These are phyloP conservation scores for Colletotrichum salicis DNA, from an alignment of 2,329 filamentous ascomycete species.

Conservation along the genomic window DNA sequence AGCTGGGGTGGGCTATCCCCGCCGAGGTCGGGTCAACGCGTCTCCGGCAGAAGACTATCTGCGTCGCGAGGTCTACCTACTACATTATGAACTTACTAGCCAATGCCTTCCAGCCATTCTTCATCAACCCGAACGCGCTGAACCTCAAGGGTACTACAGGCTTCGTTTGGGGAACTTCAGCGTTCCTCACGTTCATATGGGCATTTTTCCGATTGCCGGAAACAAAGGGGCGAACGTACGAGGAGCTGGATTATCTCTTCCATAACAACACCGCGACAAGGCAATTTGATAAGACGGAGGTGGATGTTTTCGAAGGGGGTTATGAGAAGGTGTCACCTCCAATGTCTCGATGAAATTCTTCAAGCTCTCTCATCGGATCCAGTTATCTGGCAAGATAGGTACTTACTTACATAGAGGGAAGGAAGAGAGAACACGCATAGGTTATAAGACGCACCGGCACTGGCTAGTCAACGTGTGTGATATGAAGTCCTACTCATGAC, in stretches of 20 bases:
- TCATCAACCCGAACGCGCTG: constrained; percentile 49
- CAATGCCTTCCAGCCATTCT: constrained; percentile 44
- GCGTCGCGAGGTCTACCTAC: constrained; percentile 43
- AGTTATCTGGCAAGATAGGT: neutral
- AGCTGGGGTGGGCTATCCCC: constrained; percentile 40
- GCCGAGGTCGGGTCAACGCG: constrained; percentile 46
- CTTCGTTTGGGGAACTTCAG: constrained; percentile 38
- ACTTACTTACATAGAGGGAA: neutral
- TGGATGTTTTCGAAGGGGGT: constrained; percentile 19
- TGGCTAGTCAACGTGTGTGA: too few relatives aligned
- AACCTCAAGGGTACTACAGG: constrained; percentile 48
- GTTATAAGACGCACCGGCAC: too few relatives aligned
- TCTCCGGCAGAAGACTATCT: constrained; percentile 46
- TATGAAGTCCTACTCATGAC: too few relatives aligned
- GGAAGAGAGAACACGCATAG: neutral
- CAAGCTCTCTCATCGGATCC: neutral
- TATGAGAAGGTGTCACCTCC: neutral
- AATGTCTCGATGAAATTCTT: neutral
- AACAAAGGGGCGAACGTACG: constrained; percentile 40
- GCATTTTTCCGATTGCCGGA: constrained; percentile 41
- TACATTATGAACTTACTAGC: constrained; percentile 34
- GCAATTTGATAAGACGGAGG: neutral
- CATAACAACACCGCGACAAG: constrained; percentile 14
- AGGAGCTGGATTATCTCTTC: constrained; percentile 39
- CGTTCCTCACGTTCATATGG: constrained; percentile 36